A percentile compares a stretch with the other conserved stretches of the same genome.
Conservation (phyloP, 2,329 filamentous ascomycete genomes). For the Teratosphaeria zuluensis region DNA sequence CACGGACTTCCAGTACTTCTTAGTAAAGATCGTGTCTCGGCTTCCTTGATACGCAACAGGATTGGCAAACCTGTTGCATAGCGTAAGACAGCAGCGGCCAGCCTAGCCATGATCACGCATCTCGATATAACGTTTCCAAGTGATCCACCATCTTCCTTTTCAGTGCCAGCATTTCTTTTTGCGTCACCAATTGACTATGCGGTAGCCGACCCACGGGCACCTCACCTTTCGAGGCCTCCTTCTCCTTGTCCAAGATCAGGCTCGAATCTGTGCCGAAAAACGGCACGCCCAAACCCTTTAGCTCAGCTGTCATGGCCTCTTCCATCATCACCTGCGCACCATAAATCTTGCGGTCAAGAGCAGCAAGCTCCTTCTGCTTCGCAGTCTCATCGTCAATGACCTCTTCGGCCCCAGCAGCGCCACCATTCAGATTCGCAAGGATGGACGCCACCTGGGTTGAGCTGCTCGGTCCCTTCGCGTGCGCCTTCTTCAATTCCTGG, state of each 20-base stretch:
- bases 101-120: constrained; percentile 3
- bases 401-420: not conserved
- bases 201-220: constrained; percentile 11
- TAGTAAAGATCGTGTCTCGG: too few relatives aligned
- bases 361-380: constrained; percentile 44
- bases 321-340: constrained; percentile 51
- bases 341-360: constrained; percentile 55
- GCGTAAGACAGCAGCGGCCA: not conserved
- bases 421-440: constrained; percentile 15
- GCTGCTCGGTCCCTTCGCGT: constrained; percentile 18
- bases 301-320: constrained; percentile 44
- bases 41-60: too few relatives aligned
- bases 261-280: constrained; percentile 47
- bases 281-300: constrained; percentile 50
- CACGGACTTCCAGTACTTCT: too few relatives aligned
- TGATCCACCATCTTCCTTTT: constrained; percentile 28
- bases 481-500: constrained; percentile 25
- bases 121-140: constrained; percentile 31
- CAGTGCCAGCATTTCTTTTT: constrained; percentile 23
- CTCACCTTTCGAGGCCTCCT: constrained; percentile 8
- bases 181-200: constrained; percentile 22
- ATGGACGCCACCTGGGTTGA: constrained; percentile 23
- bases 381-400: constrained; percentile 7
- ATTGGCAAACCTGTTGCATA: too few relatives aligned
- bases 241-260: constrained; percentile 29